Conservation (phyloP, 2,329 filamentous ascomycete genomes). For the Fusarium sp. region DNA sequence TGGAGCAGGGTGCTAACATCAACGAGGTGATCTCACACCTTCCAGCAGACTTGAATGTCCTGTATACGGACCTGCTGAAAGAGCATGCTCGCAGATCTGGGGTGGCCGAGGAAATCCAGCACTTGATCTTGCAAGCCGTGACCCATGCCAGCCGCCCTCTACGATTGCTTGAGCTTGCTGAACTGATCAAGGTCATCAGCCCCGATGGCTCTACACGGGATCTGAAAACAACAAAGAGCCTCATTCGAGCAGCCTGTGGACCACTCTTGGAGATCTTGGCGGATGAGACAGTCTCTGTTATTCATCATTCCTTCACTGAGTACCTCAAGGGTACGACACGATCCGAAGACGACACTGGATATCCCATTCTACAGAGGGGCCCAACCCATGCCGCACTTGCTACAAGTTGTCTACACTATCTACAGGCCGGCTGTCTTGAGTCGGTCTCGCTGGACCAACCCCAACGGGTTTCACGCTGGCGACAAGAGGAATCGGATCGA, state of each 20-base stretch:
- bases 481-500: not conserved
- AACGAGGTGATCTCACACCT: not conserved
- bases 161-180: conserved; percentile 26
- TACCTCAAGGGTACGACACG: conserved; percentile 18
- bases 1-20: not conserved
- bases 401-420: conserved; percentile 17
- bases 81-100: conserved; percentile 18
- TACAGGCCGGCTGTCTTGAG: conserved; percentile 2
- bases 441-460: not conserved
- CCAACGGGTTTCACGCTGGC: not conserved
- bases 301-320: conserved; percentile 33
- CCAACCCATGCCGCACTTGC: conserved; percentile 17
- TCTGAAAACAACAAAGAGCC: conserved; percentile 6
- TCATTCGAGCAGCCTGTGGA: conserved; percentile 14
- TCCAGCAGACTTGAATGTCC: conserved; percentile 10
- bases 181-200: conserved; percentile 1
- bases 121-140: conserved; percentile 14
- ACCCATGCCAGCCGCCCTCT: conserved; percentile 25
- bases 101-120: not conserved
- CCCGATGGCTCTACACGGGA: not conserved
- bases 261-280: conserved; percentile 22
- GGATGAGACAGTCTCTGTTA: conserved; percentile 28
- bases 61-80: conserved; percentile 15
- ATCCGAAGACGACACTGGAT: not conserved
- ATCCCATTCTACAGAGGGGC: conserved; percentile 5